Evolutionary conservation across 75 land plant species (phyloP), one percentile per base, ranked within the genome.

Genomic region (Picea glauca): DNA sequence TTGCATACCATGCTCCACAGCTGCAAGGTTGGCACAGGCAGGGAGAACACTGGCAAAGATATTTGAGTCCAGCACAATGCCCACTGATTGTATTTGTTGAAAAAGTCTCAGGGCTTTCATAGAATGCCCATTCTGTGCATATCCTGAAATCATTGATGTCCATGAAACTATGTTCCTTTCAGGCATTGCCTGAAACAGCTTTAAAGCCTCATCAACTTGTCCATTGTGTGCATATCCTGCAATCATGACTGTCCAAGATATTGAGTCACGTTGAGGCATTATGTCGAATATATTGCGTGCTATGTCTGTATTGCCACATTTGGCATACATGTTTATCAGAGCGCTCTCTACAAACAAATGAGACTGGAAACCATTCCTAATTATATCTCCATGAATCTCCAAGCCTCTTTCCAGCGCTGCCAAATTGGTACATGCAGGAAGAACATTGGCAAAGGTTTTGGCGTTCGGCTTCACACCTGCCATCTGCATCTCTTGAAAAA

Each of bases 1-100:
- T 18, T 75, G 76, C 17, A 50, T 57, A 1, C 59, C 76, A 4
- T 13, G 26, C 21, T 58, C 58, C 76, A 75, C 7, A 26, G 46
- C 46, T 50, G 15, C 8, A 4, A 73, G n/a, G 43, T 13, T 31
- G 9, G 79, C 84, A 26, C 88, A 78, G 23, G 87, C 91, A 74
- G 86, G 88, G 70, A 91, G 77, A 17, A 75, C 62, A 72, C 90
- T 89, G 18, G 88, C 88, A 56, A 85, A 83, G 1, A 91, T 89
- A 78, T 87, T 82, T 72, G 85, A 83, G 80, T 93, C 88, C 74
- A 90, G 90, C 0, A 6, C 54, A 62, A 86, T 30, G 21, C 76
- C 65, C 40, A 0, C 6, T 62, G 23, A 62, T 80, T 80, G 74
- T 85, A 88, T 88, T 60, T 68, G 2, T 17, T 83, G 68, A 76